Evolutionary conservation across 345 rosid genomes (phyloP).

Genomic region (Euphorbia pulcherrima): DNA sequence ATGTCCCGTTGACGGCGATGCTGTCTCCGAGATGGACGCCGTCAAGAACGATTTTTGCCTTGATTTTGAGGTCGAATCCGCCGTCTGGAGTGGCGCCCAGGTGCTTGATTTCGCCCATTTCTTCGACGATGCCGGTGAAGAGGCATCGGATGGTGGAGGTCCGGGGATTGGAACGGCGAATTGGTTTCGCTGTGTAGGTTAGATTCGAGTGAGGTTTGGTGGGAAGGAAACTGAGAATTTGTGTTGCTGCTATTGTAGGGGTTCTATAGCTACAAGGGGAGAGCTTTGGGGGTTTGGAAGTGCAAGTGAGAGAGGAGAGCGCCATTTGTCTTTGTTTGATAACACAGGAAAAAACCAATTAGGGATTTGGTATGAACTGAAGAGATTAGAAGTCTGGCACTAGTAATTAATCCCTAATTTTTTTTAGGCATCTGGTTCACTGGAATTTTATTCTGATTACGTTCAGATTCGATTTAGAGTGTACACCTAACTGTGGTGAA

Average conservation of each 20-base stretch:
- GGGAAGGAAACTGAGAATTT: background rate
- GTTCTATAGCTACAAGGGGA: background rate
- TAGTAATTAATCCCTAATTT: too few species aligned
- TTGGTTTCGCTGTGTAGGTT: background rate
- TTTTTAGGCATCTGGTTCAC: too few species aligned
- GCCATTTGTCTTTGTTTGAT: background rate
- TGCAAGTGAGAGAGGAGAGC: background rate
- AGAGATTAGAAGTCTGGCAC: too few species aligned
- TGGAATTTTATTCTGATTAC: too few species aligned
- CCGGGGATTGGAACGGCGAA: background rate
- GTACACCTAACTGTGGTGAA: too few species aligned
- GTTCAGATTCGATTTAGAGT: too few species aligned
- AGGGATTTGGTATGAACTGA: too few species aligned
- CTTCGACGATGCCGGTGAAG: slow-evolving; percentile 88
- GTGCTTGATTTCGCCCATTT: slow-evolving; percentile 59
- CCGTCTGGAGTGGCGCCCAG: slow-evolving; percentile 52
- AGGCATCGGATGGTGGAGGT: slow-evolving; percentile 39
- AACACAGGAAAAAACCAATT: too few species aligned
- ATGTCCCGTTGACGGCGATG: slow-evolving; percentile 80
- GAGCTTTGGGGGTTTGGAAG: background rate
- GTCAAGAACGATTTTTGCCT: slow-evolving; percentile 54
- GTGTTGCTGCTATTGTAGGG: background rate
- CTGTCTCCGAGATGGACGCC: slow-evolving; percentile 78
- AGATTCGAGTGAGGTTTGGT: background rate
- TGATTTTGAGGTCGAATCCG: slow-evolving; percentile 61